These are phyloP conservation scores for Pseudonectria foliicola DNA, from an alignment of 2,329 filamentous ascomycete species.

Conservation along the genomic window DNA sequence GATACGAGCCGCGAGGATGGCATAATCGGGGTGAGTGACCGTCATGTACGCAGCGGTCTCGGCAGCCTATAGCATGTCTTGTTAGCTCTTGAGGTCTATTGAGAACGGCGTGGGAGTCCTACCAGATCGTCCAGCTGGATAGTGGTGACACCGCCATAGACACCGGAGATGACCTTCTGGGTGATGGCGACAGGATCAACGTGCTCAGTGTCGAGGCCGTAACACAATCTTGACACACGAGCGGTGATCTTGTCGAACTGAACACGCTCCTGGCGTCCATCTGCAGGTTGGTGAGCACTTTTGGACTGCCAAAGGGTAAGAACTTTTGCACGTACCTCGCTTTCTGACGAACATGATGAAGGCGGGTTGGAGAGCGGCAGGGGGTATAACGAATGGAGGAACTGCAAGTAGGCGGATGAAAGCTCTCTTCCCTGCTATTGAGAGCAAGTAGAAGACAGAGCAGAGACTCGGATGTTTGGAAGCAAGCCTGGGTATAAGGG, in stretches of 20 bases:
- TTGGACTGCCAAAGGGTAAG: neutral
- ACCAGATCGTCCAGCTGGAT: conserved; percentile 95
- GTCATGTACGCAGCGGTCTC: conserved; percentile 99
- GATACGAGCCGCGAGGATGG: conserved; percentile 95
- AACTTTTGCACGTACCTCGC: conserved; percentile 43
- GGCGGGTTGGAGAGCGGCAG: conserved; percentile 16
- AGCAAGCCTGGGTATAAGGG: conserved; percentile 3
- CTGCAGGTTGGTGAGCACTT: conserved; percentile 41
- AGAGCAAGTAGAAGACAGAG: conserved; percentile 17
- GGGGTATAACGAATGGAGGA: conserved; percentile 12
- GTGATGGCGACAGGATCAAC: conserved; percentile 97
- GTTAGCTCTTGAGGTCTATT: conserved; percentile 12
- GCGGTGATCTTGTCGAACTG: conserved; percentile 99
- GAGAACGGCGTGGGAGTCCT: conserved; percentile 31
- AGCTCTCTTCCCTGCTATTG: conserved; percentile 18
- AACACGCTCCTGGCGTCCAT: conserved; percentile 98
- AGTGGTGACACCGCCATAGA: conserved; percentile 96
- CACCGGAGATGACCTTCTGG: conserved; percentile 98
- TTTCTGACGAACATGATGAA: conserved; percentile 56
- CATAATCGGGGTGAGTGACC: conserved; percentile 97
- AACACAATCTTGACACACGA: conserved; percentile 94
- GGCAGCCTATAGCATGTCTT: conserved; percentile 59
- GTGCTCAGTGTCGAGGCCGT: conserved; percentile 89
- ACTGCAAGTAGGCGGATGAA: conserved; percentile 11
- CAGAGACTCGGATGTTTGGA: conserved; percentile 11